Evolutionary conservation across 1,139 yeast genomes (phyloP), one percentile per base, ranked within the genome.

Genomic region (Meyerozyma elateridarum): DNA sequence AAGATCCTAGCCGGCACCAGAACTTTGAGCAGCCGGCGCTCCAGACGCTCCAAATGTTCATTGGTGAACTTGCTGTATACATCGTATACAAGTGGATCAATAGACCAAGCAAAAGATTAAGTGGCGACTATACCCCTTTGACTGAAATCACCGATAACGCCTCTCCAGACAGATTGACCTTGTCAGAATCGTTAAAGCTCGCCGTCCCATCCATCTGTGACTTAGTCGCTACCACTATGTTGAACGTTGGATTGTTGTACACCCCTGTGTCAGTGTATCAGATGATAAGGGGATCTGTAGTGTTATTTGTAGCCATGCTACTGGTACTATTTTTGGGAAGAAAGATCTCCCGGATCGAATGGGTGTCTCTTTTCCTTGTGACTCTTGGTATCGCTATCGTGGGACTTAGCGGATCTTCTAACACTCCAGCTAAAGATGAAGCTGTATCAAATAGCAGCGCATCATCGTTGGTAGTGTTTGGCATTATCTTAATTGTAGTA

Each of bases 241-340:
- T 84, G 74, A 81, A 83, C 45, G 54, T 83, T n/a, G 94, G 93
- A 1, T 64, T 85, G 40, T 54, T 83, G 11, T 76, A 78, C 51
- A 78, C 79, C 2, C 93, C 94, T 0, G 94, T 84, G n/a, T 80
- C 89, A 2, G 71, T 84, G 29, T 85, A 82, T 54, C 95, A 85
- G 52, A 85, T 85, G 94, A 78, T 83, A 9, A 65, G 94, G 42
- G 94, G 95, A 4, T 73, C 89, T 0, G 62, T 84, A 30, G 87
- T 84, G 27, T 59, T 85, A 28, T 83, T 82, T 59, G 94, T 84
- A 20, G 95, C 89, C 2, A 54, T 79, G 13, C 70, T 83, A 48
- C 79, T 88, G 12, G 80, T 81, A 13, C 22, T 79, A 0, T 82
- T 82, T 46, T 67, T 85, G 44, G 66, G 72, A 34, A 68, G 76